Percentiles rank a stretch among this genome's conserved stretches.
phyloP scores from a whole-genome alignment of 768 basidiomycete genomes.

The Pleurotus citrinopileatus region DNA sequence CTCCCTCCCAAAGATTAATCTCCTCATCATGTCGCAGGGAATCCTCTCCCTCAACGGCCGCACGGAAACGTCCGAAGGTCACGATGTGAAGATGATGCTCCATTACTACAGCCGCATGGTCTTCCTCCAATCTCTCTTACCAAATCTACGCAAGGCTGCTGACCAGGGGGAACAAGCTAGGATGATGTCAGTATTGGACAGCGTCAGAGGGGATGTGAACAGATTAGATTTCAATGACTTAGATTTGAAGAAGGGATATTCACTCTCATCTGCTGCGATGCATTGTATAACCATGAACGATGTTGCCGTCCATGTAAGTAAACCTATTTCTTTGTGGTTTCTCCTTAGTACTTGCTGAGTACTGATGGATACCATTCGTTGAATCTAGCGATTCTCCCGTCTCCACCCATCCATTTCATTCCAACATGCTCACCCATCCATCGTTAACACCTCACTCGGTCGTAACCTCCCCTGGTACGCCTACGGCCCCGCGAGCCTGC shows the following conservation, averaged over 20 bases:
- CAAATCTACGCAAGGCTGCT: constrained; percentile 34
- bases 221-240: constrained; percentile 46
- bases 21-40: constrained; percentile 46
- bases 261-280: constrained; percentile 26
- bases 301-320: constrained; percentile 45
- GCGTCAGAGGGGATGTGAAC: constrained; percentile 22
- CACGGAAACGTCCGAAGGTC: constrained; percentile 41
- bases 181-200: constrained; percentile 42
- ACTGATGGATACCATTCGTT: too few species aligned
- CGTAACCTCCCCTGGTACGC: constrained; percentile 19
- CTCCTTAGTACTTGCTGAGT: neutral
- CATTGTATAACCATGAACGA: constrained; percentile 47
- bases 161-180: constrained; percentile 47
- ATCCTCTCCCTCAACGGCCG: constrained; percentile 34
- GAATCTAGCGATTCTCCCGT: constrained; percentile 27
- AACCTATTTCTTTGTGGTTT: neutral
- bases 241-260: constrained; percentile 45
- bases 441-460: constrained; percentile 31
- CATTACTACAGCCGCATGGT: constrained; percentile 53
- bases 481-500: constrained; percentile 22
- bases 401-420: constrained; percentile 30
- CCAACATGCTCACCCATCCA: constrained; percentile 29
- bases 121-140: constrained; percentile 45
- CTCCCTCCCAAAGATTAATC: constrained; percentile 45
- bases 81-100: constrained; percentile 39